These are phyloP conservation scores for Triadica sebifera DNA, from an alignment of 345 rosid species.

Conservation along the genomic window DNA sequence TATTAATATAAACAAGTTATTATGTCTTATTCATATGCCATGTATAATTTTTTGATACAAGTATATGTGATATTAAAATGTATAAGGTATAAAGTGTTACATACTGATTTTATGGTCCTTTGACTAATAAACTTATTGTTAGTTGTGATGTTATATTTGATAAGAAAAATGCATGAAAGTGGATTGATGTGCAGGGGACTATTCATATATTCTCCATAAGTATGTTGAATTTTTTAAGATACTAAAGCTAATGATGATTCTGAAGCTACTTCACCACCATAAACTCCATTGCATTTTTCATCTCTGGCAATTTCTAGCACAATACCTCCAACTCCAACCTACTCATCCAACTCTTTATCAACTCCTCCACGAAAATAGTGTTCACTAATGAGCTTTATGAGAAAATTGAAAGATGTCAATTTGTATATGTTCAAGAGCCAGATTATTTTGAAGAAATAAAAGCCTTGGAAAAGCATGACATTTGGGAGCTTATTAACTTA, in stretches of 20 bases:
- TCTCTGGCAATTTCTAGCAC: neutral
- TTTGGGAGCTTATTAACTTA: too few species aligned
- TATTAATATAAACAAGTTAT: too few species aligned
- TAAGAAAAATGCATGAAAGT: neutral
- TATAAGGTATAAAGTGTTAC: too few species aligned
- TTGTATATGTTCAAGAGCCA: too few species aligned
- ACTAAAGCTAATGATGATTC: neutral
- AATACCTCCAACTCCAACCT: neutral
- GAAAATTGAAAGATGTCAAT: too few species aligned
- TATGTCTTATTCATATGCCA: too few species aligned
- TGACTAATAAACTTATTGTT: neutral
- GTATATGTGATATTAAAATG: too few species aligned
- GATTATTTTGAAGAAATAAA: too few species aligned
- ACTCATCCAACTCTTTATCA: neutral
- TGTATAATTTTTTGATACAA: too few species aligned
- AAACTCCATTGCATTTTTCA: neutral
- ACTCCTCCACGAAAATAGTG: too few species aligned
- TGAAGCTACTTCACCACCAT: neutral
- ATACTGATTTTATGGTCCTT: neutral
- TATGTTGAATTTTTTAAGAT: neutral
- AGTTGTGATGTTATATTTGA: neutral
- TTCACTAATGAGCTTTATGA: too few species aligned
- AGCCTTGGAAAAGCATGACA: too few species aligned
- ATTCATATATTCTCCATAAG: neutral
- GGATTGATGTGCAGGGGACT: neutral